These are phyloP conservation scores for Lactifluus subvellereus DNA, from an alignment of 768 basidiomycete species.

Conservation along the genomic window DNA sequence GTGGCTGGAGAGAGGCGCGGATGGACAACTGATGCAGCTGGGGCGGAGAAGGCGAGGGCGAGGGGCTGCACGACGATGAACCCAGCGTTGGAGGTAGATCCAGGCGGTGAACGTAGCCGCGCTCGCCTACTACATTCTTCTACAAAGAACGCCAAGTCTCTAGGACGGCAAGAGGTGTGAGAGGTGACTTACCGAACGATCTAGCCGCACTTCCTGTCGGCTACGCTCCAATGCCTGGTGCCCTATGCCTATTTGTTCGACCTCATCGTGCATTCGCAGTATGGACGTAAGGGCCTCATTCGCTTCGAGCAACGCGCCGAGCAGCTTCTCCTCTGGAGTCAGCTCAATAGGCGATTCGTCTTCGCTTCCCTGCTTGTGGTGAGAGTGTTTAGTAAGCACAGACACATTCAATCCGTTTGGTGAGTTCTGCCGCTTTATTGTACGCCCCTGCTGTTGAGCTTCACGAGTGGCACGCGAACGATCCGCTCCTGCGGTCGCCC, in stretches of 20 bases:
- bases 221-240: slow-evolving; percentile 64
- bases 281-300: slow-evolving; percentile 67
- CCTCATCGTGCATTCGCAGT: slow-evolving; percentile 70
- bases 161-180: not conserved
- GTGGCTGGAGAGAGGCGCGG: slow-evolving; percentile 28
- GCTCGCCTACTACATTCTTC: slow-evolving; percentile 37
- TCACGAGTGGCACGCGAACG: slow-evolving; percentile 43
- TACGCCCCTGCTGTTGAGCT: slow-evolving; percentile 14
- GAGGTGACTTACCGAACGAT: slow-evolving; percentile 49
- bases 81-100: slow-evolving; percentile 30
- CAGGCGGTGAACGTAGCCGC: slow-evolving; percentile 27
- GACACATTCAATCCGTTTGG: slow-evolving; percentile 5
- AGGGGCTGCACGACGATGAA: slow-evolving; percentile 41
- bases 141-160: slow-evolving; percentile 19
- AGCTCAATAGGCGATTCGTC: slow-evolving; percentile 34
- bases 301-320: slow-evolving; percentile 66
- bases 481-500: slow-evolving; percentile 82
- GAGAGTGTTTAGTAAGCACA: slow-evolving; percentile 1
- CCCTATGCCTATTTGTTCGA: slow-evolving; percentile 58
- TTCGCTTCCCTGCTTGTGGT: not conserved
- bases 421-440: slow-evolving; percentile 11
- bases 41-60: slow-evolving; percentile 41
- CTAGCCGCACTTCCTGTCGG: slow-evolving; percentile 58
- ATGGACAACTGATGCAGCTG: slow-evolving; percentile 31
- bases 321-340: slow-evolving; percentile 69